Evolutionary conservation across 768 basidiomycete genomes (phyloP).

Genomic region (Tricholoma bakamatsutake): DNA sequence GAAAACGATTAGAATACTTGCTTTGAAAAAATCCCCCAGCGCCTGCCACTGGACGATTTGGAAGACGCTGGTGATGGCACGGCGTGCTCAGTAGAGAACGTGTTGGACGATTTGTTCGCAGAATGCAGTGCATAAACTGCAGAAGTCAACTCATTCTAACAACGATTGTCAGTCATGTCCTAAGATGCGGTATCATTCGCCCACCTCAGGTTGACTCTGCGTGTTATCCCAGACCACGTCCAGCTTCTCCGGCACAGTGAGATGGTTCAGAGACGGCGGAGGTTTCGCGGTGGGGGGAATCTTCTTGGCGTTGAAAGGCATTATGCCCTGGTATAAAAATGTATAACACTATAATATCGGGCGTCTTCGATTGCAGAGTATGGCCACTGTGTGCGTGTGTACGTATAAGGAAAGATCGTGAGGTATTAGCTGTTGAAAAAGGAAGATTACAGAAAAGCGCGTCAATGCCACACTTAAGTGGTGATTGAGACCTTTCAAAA

Average conservation of each 20-base stretch:
- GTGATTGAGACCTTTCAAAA: neutral
- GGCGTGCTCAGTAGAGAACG: neutral
- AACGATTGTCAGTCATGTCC: neutral
- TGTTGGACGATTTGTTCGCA: neutral
- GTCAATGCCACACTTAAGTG: neutral
- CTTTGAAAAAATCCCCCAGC: slow-evolving; percentile 6
- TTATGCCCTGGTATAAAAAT: neutral
- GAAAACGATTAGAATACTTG: neutral
- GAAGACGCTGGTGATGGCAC: neutral
- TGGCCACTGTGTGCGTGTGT: neutral
- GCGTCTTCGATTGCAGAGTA: neutral
- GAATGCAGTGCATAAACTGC: neutral
- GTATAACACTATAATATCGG: neutral
- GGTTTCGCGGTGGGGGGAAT: neutral
- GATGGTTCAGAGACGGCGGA: slow-evolving; percentile 1
- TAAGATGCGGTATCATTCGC: neutral
- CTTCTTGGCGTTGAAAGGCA: neutral
- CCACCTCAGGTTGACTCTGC: slow-evolving; percentile 4
- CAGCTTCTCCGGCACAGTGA: slow-evolving; percentile 3
- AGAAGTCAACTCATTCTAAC: neutral
- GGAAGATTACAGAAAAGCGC: neutral
- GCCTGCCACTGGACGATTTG: slow-evolving; percentile 1
- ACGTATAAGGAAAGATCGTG: neutral
- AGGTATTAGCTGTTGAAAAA: neutral
- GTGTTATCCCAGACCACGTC: slow-evolving; percentile 8